Evolutionary conservation across 805 yeast species (phyloP).

Genomic region (Schizosaccharomyces lindneri): DNA sequence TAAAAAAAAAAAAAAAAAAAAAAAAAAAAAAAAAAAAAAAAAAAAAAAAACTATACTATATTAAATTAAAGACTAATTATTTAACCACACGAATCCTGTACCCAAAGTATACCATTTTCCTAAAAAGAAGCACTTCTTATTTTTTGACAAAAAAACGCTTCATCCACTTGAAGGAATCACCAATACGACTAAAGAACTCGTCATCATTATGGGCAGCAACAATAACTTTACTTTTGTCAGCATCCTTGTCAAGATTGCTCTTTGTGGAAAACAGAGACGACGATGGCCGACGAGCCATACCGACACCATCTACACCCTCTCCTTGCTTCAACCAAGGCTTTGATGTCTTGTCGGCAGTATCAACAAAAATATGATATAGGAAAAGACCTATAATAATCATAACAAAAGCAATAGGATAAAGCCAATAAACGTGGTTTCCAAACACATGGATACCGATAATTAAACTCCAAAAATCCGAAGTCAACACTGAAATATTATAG

Average conservation of each 20-base stretch:
- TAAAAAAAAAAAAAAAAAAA: too few relatives aligned
- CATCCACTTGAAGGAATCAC: background rate
- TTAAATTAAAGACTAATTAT: too few relatives aligned
- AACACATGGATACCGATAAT: slow-evolving; percentile 21
- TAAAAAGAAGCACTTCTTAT: too few relatives aligned
- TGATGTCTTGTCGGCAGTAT: slow-evolving; percentile 17
- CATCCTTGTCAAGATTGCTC: background rate
- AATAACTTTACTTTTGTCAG: background rate
- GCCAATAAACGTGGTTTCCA: slow-evolving; percentile 22
- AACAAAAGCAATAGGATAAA: slow-evolving; percentile 23
- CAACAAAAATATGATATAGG: slow-evolving; percentile 17
- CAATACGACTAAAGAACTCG: background rate
- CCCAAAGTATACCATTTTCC: too few relatives aligned
- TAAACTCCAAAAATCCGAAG: slow-evolving; percentile 23
- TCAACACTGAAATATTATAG: slow-evolving; percentile 20
- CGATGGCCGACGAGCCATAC: slow-evolving; percentile 10
- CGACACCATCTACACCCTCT: slow-evolving; percentile 15
- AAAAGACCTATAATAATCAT: slow-evolving; percentile 19
- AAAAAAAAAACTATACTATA: too few relatives aligned
- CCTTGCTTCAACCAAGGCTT: slow-evolving; percentile 21
- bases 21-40: too few relatives aligned
- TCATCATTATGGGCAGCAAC: background rate
- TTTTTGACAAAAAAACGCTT: background rate
- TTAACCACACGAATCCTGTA: too few relatives aligned
- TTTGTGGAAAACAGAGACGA: background rate